Conservation (phyloP, 805 yeast species). For the Monosporozyma unispora region DNA sequence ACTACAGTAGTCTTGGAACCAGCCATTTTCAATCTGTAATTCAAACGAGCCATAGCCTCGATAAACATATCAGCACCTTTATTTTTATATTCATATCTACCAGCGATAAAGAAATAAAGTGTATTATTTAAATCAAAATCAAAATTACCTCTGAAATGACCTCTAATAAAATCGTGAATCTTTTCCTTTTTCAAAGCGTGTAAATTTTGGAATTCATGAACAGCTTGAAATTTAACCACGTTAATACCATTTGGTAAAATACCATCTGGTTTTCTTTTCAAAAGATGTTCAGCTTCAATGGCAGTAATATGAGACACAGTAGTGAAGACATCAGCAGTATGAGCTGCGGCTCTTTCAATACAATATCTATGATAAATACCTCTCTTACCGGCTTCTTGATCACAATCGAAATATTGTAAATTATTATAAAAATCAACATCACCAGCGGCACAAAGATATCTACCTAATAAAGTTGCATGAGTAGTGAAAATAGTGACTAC, state of each 20-base stretch:
- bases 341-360: constrained; percentile 95
- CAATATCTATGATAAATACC: constrained; percentile 97
- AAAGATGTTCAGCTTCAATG: constrained; percentile 81
- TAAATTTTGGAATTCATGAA: constrained; percentile 94
- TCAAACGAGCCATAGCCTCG: constrained; percentile 85
- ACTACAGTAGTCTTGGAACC: constrained; percentile 89
- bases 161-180: constrained; percentile 88
- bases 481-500: constrained; percentile 94
- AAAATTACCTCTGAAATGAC: constrained; percentile 94
- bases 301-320: constrained; percentile 98
- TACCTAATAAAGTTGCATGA: constrained; percentile 90
- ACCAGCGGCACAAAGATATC: constrained; percentile 95
- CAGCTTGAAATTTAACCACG: constrained; percentile 93
- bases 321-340: constrained; percentile 91
- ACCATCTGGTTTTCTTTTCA: constrained; percentile 95
- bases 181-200: constrained; percentile 88
- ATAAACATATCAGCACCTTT: constrained; percentile 95
- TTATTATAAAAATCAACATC: constrained; percentile 93
- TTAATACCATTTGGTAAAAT: constrained; percentile 94
- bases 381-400: constrained; percentile 94
- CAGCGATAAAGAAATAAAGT: constrained; percentile 90
- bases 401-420: constrained; percentile 81
- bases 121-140: constrained; percentile 93
- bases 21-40: constrained; percentile 71
- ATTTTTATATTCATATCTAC: constrained; percentile 92